These are phyloP conservation scores for Protoeuglena noctilucae DNA, from an alignment of 139 green algal genomes.

Conservation along the genomic window DNA sequence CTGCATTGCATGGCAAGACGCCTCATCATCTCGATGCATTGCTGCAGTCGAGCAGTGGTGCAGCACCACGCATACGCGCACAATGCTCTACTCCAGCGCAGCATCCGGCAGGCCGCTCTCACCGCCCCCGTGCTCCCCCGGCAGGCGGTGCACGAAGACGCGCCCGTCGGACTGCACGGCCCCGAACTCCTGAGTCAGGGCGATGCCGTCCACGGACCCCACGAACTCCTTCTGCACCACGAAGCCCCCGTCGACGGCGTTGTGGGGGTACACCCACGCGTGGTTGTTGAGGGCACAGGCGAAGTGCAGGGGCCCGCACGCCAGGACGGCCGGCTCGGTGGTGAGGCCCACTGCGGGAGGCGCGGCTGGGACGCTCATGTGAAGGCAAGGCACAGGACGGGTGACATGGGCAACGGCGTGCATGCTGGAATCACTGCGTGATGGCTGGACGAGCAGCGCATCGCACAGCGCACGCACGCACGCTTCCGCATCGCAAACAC, in stretches of 20 bases:
- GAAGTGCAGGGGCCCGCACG: conserved; percentile 39
- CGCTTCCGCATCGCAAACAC: no score
- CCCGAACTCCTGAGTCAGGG: neutral
- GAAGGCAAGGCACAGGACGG: neutral
- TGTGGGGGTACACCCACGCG: conserved; percentile 14
- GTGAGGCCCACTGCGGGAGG: conserved; percentile 28
- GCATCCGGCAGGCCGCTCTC: no score
- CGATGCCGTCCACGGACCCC: neutral
- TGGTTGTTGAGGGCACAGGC: conserved; percentile 58
- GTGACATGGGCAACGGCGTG: no score
- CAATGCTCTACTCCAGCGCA: no score
- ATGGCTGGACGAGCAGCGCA: no score
- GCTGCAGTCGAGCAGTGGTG: no score
- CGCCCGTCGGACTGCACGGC: neutral
- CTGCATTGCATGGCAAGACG: no score
- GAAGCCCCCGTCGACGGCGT: neutral
- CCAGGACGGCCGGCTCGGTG: conserved; percentile 45
- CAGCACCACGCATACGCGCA: no score
- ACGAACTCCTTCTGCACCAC: conserved; percentile 1
- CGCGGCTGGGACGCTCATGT: neutral
- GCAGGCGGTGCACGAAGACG: neutral
- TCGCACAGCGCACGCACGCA: no score
- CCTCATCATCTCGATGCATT: no score
- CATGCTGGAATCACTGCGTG: no score
- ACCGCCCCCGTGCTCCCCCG: neutral